A percentile compares a stretch with the other conserved stretches of the same genome.
These are phyloP conservation scores for Madurella mycetomatis DNA, from an alignment of 2,329 filamentous ascomycete species.

Conservation along the genomic window DNA sequence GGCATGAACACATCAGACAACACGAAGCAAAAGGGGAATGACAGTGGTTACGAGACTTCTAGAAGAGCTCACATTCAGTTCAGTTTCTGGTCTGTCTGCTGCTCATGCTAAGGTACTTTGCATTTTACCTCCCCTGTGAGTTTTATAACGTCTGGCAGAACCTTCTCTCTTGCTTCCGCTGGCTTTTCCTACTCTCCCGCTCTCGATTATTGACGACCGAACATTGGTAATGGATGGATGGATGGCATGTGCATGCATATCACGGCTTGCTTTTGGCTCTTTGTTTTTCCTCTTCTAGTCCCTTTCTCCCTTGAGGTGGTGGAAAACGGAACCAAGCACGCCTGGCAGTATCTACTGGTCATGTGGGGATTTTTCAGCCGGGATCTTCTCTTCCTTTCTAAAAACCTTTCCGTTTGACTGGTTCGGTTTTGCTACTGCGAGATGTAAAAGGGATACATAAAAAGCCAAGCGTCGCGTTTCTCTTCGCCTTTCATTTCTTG, in stretches of 20 bases:
- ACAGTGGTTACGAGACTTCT: not conserved
- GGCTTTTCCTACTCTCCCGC: constrained; percentile 2
- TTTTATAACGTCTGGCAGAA: no score
- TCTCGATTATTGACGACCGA: not conserved
- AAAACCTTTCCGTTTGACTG: not conserved
- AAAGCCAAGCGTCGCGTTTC: not conserved
- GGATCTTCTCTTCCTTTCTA: not conserved
- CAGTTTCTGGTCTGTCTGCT: not conserved
- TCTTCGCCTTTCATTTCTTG: no score
- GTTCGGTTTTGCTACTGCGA: not conserved
- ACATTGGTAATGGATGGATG: not conserved
- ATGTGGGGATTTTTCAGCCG: not conserved
- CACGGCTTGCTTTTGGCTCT: no score
- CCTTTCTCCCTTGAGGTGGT: not conserved
- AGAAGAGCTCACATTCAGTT: not conserved
- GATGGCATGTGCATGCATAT: not conserved
- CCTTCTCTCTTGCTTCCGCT: not conserved
- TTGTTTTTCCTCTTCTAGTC: no score
- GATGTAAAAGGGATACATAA: not conserved
- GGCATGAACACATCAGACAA: not conserved
- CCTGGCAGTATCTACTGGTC: no score
- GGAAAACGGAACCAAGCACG: no score
- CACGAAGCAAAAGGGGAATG: constrained; percentile 7
- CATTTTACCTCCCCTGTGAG: not conserved
- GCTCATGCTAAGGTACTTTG: not conserved